Evolutionary conservation across 2,329 filamentous ascomycete genomes (phyloP).

Genomic region (Diaporthe humulicola): DNA sequence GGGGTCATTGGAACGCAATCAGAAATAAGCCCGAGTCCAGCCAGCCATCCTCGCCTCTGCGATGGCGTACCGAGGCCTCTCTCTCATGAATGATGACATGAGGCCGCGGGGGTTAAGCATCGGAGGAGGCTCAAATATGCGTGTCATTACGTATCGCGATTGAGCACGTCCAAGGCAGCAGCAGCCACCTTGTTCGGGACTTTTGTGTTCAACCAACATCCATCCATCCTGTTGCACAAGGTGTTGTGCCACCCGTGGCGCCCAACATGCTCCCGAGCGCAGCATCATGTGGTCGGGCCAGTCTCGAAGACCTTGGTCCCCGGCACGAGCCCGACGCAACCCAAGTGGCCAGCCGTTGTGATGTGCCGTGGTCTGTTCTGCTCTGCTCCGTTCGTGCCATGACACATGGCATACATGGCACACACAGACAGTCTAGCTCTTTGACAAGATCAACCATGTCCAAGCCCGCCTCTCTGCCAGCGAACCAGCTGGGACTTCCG

Average conservation of each 20-base stretch:
- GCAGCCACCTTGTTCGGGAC: constrained; percentile 4
- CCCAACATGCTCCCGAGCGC: constrained; percentile 3
- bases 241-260: constrained; percentile 8
- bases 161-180: not conserved
- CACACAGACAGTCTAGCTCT: constrained; percentile 8
- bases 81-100: not conserved
- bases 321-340: not conserved
- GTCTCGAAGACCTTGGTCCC: not conserved
- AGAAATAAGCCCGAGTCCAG: not conserved
- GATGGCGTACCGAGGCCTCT: not conserved
- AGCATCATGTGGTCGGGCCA: not conserved
- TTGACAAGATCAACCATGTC: not conserved
- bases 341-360: constrained; percentile 4
- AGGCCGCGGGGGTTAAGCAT: not conserved
- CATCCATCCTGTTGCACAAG: not conserved
- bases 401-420: constrained; percentile 20
- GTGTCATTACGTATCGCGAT: constrained; percentile 1
- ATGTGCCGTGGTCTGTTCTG: not conserved
- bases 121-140: constrained; percentile 7
- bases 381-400: constrained; percentile 23
- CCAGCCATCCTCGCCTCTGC: not conserved
- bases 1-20: constrained; percentile 12
- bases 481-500: constrained; percentile 14
- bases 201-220: constrained; percentile 15
- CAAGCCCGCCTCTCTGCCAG: not conserved